Conservation (phyloP, 148 eudicot genomes). For the Camellia japonica region DNA sequence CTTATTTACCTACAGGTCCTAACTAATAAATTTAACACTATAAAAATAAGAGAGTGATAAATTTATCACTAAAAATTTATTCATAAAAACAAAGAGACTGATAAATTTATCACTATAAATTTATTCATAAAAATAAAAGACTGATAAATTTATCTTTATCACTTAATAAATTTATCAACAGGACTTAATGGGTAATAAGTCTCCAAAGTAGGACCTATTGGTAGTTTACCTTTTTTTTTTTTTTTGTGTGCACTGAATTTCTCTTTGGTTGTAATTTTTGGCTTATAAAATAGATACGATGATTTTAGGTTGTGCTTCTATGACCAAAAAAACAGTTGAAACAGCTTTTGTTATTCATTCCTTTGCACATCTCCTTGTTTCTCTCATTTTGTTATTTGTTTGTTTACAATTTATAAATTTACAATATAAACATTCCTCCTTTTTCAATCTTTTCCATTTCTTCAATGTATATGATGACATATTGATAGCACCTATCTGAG, state of each 20-base stretch:
- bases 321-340: not conserved
- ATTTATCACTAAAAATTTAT: too few species aligned
- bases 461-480: not conserved
- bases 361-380: not conserved
- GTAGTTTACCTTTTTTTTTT: not conserved
- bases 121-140: too few species aligned
- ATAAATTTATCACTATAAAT: too few species aligned
- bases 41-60: too few species aligned
- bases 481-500: not conserved
- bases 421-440: not conserved
- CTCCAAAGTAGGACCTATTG: too few species aligned
- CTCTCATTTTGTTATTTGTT: not conserved
- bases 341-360: not conserved
- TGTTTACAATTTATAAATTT: not conserved
- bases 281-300: conserved; percentile 1
- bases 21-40: too few species aligned
- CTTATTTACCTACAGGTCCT: too few species aligned
- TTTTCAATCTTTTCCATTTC: not conserved
- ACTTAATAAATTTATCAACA: too few species aligned
- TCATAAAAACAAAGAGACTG: too few species aligned
- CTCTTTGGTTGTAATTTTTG: not conserved
- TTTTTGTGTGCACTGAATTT: not conserved
- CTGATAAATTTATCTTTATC: too few species aligned
- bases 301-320: not conserved
- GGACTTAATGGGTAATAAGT: too few species aligned